phyloP scores from a whole-genome alignment of 352 stramenopile genomes.

The Phytophthora fragariae region DNA sequence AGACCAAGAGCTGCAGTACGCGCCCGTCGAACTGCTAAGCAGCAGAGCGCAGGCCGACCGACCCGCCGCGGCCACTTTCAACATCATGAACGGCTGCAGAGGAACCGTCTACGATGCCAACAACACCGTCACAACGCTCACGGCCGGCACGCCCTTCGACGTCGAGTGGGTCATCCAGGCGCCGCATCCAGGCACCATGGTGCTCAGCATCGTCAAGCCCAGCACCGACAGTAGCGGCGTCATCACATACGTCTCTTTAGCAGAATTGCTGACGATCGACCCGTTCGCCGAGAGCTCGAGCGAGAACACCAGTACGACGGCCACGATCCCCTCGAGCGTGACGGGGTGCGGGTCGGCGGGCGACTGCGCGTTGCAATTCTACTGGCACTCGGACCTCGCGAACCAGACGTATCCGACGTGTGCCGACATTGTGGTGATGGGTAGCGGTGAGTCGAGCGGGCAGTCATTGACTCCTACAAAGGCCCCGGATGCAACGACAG shows the following conservation, averaged over 20 bases:
- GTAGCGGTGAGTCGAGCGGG: constrained; percentile 14
- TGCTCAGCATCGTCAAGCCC: constrained; percentile 66
- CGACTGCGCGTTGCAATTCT: constrained; percentile 66
- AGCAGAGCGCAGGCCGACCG: constrained; percentile 54
- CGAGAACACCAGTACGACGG: constrained; percentile 25
- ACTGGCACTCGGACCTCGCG: constrained; percentile 67
- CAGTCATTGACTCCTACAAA: not conserved
- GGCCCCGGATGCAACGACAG: not conserved
- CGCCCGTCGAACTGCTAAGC: constrained; percentile 61
- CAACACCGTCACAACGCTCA: constrained; percentile 53
- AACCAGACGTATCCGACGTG: constrained; percentile 73
- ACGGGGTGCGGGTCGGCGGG: constrained; percentile 50
- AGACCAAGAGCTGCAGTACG: constrained; percentile 59
- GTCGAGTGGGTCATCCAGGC: constrained; percentile 67
- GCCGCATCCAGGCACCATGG: constrained; percentile 58
- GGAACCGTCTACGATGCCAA: constrained; percentile 63
- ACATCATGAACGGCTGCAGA: constrained; percentile 72
- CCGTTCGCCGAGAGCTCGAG: constrained; percentile 28
- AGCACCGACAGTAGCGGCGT: constrained; percentile 42
- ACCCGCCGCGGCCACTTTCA: constrained; percentile 54
- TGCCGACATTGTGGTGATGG: constrained; percentile 53
- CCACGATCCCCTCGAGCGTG: constrained; percentile 54
- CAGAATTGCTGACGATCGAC: constrained; percentile 42
- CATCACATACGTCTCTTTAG: constrained; percentile 54
- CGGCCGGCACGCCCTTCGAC: constrained; percentile 48